Base-by-base conservation (phyloP, 202 grass and related monocot species). In the Eragrostis tef region DNA sequence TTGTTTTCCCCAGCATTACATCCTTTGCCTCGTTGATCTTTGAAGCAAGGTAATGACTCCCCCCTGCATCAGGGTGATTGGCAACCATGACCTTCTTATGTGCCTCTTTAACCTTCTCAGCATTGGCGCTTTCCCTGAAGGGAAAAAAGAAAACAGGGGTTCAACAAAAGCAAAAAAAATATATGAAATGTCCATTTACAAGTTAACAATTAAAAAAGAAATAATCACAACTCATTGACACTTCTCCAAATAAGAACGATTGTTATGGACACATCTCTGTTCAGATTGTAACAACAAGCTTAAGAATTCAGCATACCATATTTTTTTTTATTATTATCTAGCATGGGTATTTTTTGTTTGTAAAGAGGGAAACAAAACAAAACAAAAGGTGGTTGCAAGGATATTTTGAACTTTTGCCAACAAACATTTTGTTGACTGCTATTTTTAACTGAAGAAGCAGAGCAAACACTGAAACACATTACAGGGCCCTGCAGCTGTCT, bases 11-110 rank as follows among this genome's bases (percentile, higher is more conserved):
- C 24, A 93, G 80, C 60, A 98, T 13, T 19, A 95, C 49, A 85
- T 98, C 96, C 83, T 98, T 98, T 0, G 90, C 92, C 83, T 98
- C 96, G 1, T 95, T 95, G 22, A 98, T 95, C 84, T 98, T 98
- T 14, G 92, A 95, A 73, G 96, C 90, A 64, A 98, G 86, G 84
- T 98, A 95, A 89, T 98, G 80, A 72, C 90, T 98, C 44, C 92
- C 96, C 52, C 96, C 90, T 0, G 92, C 96, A 75, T 98, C 92
- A 0, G 90, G 96, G 88, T 98, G 96, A 77, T 98, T 98, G 3
- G 92, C 92, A 15, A 98, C 90, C 96, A 98, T 95, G 20, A 98
- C 92, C 85, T 89, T 95, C 78, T 88, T 98, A 60, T 95, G 92
- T 1, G 92, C 90, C 83, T 95, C 92, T 90, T 98, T 98, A 11